These are phyloP conservation scores for Plasmodium gonderi DNA, from an alignment of 169 alveolate species.

Conservation along the genomic window DNA sequence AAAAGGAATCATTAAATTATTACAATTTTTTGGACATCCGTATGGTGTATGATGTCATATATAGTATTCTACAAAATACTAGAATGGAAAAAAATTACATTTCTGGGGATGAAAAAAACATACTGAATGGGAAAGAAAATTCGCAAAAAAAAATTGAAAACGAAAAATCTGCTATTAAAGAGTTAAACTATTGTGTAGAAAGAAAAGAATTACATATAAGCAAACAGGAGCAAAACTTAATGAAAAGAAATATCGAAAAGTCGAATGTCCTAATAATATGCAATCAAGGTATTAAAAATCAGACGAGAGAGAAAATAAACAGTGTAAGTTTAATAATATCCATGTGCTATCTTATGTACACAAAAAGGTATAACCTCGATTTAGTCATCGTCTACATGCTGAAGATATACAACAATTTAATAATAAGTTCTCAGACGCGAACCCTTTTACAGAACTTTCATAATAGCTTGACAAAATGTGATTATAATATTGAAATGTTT, in stretches of 20 bases:
- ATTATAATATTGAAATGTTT: conserved; percentile 6
- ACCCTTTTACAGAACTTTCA: conserved; percentile 26
- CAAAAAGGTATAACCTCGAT: conserved; percentile 20
- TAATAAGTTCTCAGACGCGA: conserved; percentile 13
- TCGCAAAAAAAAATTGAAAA: neutral
- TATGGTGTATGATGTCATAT: conserved; percentile 29
- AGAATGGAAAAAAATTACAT: neutral
- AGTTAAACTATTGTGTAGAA: neutral
- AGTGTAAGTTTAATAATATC: conserved; percentile 64
- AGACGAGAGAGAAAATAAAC: conserved; percentile 3
- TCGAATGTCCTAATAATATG: conserved; percentile 42
- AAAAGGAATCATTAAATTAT: conserved; percentile 11
- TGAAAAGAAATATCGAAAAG: neutral
- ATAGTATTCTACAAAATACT: neutral
- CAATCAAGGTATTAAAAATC: conserved; percentile 42
- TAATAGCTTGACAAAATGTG: conserved; percentile 2
- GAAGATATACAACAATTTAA: conserved; percentile 39
- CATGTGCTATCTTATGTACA: conserved; percentile 72
- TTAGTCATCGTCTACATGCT: conserved; percentile 10
- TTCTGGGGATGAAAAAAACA: neutral
- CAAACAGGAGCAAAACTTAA: neutral
- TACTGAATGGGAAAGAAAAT: neutral
- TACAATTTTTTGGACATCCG: conserved; percentile 11
- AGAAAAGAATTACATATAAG: neutral
- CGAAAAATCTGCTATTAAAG: neutral